Evolutionary conservation across 495 filamentous ascomycete species (phyloP).

Genomic region (Amorphotheca resinae): DNA sequence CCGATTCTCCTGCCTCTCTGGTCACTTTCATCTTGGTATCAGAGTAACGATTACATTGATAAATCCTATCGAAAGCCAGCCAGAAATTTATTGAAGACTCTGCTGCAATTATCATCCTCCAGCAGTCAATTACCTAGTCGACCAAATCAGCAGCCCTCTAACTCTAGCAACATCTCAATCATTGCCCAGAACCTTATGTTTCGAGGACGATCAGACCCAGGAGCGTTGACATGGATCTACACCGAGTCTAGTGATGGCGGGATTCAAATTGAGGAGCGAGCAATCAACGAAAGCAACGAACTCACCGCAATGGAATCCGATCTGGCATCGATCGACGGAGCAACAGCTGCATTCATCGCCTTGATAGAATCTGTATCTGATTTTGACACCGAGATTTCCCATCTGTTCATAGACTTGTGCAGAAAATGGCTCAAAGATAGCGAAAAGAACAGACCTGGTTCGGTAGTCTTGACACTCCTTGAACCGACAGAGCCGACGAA

Average conservation of each 20-base stretch:
- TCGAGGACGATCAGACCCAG: constrained; percentile 22
- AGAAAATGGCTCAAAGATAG: constrained; percentile 41
- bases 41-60: constrained; percentile 15
- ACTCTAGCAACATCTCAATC: constrained; percentile 24
- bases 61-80: constrained; percentile 25
- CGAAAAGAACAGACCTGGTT: background rate
- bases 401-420: constrained; percentile 52
- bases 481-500: constrained; percentile 23
- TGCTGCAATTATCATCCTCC: constrained; percentile 32
- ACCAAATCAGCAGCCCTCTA: background rate
- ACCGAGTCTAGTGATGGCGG: constrained; percentile 4
- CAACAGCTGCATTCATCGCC: constrained; percentile 39
- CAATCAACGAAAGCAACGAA: background rate
- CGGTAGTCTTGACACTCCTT: constrained; percentile 4
- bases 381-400: constrained; percentile 44
- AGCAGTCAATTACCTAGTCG: background rate
- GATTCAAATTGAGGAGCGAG: constrained; percentile 10
- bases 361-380: constrained; percentile 34
- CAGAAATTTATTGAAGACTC: constrained; percentile 30
- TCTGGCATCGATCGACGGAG: constrained; percentile 30
- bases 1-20: constrained; percentile 57
- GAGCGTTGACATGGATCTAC: constrained; percentile 9
- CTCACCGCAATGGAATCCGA: background rate
- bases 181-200: constrained; percentile 32
- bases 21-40: constrained; percentile 47